These are phyloP conservation scores for Fusarium subglutinans DNA, from an alignment of 2,329 filamentous ascomycete genomes.

Conservation along the genomic window DNA sequence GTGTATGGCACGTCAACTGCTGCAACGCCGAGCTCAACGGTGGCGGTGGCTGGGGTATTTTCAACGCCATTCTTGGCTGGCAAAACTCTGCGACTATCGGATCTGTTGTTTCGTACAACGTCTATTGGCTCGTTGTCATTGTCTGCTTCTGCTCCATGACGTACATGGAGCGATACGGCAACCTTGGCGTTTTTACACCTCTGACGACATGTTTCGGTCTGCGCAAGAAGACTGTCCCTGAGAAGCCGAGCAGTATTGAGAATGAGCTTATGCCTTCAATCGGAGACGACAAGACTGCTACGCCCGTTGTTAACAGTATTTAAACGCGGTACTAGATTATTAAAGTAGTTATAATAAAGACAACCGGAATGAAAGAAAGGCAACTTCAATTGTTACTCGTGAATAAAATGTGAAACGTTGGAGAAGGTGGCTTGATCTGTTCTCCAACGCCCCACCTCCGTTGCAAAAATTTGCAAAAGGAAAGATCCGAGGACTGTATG, in stretches of 20 bases:
- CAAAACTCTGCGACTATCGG: neutral
- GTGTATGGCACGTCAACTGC: neutral
- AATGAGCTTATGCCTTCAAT: neutral
- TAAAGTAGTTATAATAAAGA: fast-evolving
- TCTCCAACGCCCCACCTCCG: neutral
- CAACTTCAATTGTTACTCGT: fast-evolving
- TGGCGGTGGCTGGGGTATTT: neutral
- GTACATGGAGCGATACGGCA: neutral
- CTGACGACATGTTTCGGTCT: neutral
- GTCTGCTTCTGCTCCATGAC: neutral
- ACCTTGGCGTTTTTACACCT: neutral
- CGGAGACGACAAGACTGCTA: neutral
- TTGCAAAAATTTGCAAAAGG: neutral
- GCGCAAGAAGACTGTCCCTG: neutral
- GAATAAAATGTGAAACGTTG: neutral
- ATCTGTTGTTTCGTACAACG: neutral
- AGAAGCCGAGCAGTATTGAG: neutral
- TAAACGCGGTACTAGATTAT: too few species aligned
- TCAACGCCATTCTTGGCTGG: neutral
- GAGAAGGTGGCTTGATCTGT: neutral
- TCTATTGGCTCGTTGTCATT: neutral
- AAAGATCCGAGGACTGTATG: neutral
- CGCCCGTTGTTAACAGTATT: neutral
- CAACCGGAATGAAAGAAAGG: fast-evolving
- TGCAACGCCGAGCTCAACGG: neutral